Evolutionary conservation across 306 rosid genomes (phyloP).

Genomic region (Ceratonia siliqua): DNA sequence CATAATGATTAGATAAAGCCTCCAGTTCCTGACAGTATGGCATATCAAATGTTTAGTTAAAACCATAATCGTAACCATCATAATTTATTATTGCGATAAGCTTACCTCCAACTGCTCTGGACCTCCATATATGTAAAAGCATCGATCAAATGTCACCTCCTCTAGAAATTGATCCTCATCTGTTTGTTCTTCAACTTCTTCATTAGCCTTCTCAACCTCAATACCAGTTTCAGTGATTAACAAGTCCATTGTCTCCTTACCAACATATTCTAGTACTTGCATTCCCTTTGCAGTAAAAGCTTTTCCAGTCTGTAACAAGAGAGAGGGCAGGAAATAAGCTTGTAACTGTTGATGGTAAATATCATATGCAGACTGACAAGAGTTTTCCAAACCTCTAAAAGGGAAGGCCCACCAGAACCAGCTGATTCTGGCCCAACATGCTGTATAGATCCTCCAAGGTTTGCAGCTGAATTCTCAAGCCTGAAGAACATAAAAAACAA

Average conservation of each 20-base stretch:
- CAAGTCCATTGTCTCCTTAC: conserved; percentile 93
- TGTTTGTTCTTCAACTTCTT: conserved; percentile 46
- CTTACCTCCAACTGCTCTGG: conserved; percentile 97
- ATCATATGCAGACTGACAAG: not conserved
- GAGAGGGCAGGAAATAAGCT: conserved; percentile 37
- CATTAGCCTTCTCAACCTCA: conserved; percentile 68
- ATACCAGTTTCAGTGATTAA: conserved; percentile 91
- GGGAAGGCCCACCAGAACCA: conserved; percentile 70
- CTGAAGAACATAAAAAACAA: conserved; percentile 51
- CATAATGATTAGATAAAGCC: conserved; percentile 88
- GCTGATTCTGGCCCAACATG: conserved; percentile 54
- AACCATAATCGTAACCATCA: conserved; percentile 11
- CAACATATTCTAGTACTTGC: conserved; percentile 93
- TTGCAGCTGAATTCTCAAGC: conserved; percentile 88
- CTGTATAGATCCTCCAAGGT: conserved; percentile 66
- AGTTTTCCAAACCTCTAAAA: conserved; percentile 74
- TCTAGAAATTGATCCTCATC: conserved; percentile 71
- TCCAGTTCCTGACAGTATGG: conserved; percentile 77
- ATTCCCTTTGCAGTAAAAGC: conserved; percentile 95
- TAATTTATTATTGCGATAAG: conserved; percentile 29
- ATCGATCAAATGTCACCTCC: conserved; percentile 93
- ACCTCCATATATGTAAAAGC: conserved; percentile 98
- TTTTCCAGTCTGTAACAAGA: conserved; percentile 73
- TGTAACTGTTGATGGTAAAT: conserved; percentile 26
- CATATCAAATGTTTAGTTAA: conserved; percentile 27